A percentile compares a stretch with the other conserved stretches of the same genome.
phyloP scores from a whole-genome alignment of 768 basidiomycete species.

The Naganishia vishniacii region DNA sequence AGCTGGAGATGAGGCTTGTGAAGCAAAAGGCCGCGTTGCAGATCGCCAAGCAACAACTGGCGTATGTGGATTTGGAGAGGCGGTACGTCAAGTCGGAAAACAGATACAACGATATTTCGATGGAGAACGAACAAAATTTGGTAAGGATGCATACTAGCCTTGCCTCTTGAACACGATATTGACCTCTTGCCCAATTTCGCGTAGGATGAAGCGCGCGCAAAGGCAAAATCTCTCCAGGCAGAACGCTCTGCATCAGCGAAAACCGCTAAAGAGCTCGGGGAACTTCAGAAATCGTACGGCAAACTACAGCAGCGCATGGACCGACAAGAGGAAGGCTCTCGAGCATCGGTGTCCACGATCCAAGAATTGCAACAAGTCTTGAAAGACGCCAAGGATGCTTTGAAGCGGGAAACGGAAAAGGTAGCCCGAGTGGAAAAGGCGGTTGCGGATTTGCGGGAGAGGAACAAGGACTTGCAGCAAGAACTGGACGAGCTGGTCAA shows the following conservation, averaged over 20 bases:
- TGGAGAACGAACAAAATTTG: not conserved
- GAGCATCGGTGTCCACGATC: not conserved
- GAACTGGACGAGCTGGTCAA: conserved; percentile 14
- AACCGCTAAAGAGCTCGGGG: conserved; percentile 1
- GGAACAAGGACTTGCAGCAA: conserved; percentile 13
- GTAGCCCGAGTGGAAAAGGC: not conserved
- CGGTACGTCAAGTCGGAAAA: not conserved
- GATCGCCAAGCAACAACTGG: conserved; percentile 1
- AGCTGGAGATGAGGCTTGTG: conserved; percentile 11
- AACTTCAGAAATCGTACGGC: not conserved
- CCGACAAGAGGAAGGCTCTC: not conserved
- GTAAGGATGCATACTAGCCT: not conserved
- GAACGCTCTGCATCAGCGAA: not conserved
- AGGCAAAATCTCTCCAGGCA: not conserved
- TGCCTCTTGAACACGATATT: too few species aligned
- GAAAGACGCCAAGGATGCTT: not conserved
- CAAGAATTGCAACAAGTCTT: not conserved
- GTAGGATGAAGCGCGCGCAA: conserved; percentile 7
- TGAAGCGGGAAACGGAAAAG: conserved; percentile 9
- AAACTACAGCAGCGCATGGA: not conserved
- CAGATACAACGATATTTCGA: not conserved
- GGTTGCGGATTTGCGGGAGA: not conserved
- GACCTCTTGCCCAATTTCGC: not conserved
- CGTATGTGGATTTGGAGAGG: conserved; percentile 4
- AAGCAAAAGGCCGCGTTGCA: conserved; percentile 14